Evolutionary conservation across 768 basidiomycete species (phyloP).

Genomic region (Termitomyces sp.): DNA sequence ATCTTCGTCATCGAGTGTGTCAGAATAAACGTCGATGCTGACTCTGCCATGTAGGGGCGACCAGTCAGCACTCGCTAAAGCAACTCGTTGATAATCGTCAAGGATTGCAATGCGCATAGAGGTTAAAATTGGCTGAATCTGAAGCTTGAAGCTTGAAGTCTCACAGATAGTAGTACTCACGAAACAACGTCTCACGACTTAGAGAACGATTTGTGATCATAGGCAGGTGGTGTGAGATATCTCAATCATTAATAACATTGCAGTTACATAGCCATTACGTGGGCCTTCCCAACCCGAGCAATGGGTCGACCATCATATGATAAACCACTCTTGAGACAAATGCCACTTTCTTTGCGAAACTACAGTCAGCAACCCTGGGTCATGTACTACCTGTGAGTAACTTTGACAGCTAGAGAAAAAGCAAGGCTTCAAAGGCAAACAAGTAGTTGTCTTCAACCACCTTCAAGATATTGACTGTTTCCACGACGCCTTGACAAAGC

Average conservation of each 20-base stretch:
- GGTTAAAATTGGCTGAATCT: background rate
- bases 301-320: background rate
- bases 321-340: too few relatives aligned
- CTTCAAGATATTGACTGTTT: too few relatives aligned
- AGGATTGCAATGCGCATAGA: conserved; percentile 44
- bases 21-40: conserved; percentile 40
- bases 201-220: background rate
- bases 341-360: too few relatives aligned
- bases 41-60: conserved; percentile 31
- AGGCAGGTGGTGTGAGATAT: background rate
- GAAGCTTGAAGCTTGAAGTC: background rate
- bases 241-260: background rate
- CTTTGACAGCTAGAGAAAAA: too few relatives aligned
- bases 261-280: background rate
- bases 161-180: background rate
- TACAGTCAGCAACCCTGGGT: too few relatives aligned
- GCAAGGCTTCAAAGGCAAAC: too few relatives aligned
- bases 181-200: background rate
- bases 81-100: conserved; percentile 55
- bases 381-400: too few relatives aligned
- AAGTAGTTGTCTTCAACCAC: too few relatives aligned
- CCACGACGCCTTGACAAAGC: background rate
- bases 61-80: conserved; percentile 52
- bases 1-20: conserved; percentile 49
- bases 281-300: too few relatives aligned